A percentile compares a stretch with the other conserved stretches of the same genome.
phyloP scores from a whole-genome alignment of 106 monocot genomes.

The Apostasia shenzhenica region DNA sequence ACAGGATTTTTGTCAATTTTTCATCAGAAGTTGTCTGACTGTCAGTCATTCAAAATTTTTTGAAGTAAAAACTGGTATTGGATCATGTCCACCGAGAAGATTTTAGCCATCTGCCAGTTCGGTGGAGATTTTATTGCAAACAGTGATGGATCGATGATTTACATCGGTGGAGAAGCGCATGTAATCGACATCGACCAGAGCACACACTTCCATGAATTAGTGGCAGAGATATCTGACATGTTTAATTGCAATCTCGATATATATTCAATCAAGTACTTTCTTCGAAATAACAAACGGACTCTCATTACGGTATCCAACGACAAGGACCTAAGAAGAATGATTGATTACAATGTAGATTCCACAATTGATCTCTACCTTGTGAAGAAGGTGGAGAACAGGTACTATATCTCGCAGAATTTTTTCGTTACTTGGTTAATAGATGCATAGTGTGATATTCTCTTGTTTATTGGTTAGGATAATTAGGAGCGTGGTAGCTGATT shows the following conservation, averaged over 20 bases:
- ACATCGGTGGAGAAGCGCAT: slow-evolving; percentile 88
- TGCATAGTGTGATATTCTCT: background rate
- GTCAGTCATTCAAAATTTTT: background rate
- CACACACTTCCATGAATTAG: slow-evolving; percentile 51
- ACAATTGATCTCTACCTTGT: slow-evolving; percentile 77
- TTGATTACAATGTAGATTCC: slow-evolving; percentile 68
- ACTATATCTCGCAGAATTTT: background rate
- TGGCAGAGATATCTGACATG: slow-evolving; percentile 72
- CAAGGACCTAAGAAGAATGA: slow-evolving; percentile 85
- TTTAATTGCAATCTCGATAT: slow-evolving; percentile 41
- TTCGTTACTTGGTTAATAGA: background rate
- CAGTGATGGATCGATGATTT: slow-evolving; percentile 70
- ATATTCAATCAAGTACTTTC: slow-evolving; percentile 82
- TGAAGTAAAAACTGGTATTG: background rate
- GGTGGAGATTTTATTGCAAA: slow-evolving; percentile 77
- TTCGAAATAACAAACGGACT: slow-evolving; percentile 74
- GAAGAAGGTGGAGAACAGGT: slow-evolving; percentile 67
- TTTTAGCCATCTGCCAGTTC: slow-evolving; percentile 82
- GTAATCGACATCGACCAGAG: slow-evolving; percentile 69
- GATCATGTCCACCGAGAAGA: slow-evolving; percentile 33
- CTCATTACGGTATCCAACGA: slow-evolving; percentile 87
- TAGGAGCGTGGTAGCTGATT: slow-evolving; percentile 33
- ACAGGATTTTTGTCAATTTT: no score
- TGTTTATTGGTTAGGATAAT: slow-evolving; percentile 33
- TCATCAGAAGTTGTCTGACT: background rate